Base-by-base conservation (phyloP, 139 green algal genomes). In the Chlorella sp. region DNA sequence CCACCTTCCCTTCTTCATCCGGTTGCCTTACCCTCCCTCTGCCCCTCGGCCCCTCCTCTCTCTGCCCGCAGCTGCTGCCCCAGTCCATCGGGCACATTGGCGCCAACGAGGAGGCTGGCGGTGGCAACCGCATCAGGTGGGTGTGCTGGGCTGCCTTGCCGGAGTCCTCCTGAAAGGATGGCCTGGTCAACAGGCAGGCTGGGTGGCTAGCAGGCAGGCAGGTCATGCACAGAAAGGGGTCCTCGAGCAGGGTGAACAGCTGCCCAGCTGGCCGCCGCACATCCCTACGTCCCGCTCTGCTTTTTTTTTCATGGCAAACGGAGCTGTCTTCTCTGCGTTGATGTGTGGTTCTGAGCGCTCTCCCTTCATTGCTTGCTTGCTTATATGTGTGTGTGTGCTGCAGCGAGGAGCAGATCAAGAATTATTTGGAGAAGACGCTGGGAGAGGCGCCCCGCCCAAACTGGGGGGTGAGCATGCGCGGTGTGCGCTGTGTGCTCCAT, bases 331-430 rank as follows among this genome's bases (percentile, higher is more conserved):
- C n/a, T n/a, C n/a, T n/a, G n/a, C n/a, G n/a, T n/a, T n/a, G n/a
- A n/a, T n/a, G 21, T 71, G 64, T 71, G 21, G 7, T 71, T 28
- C 11, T 28, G 22, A 71, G 11, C 32, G 22, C 32, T 22, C n/a
- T 1, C 30, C 42, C 5, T 36, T 42, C n/a, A 42, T 22, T 9
- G 2, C 30, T 78, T 78, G 21, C 71, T 11, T 80, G 71, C 3
- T 30, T 30, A 78, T 30, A 32, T n/a, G 37, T 36, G 11, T 14
- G 5, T 83, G 21, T 22, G 28, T 22, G 28, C 77, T 61, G 78
- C 78, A 84, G 75, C 76, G 91, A 94, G 81, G 93, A 96, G 61
- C 94, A 97, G 91, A 98, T 98, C 88, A 97, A 96, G 88, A 76
- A 90, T 3, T 98, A 98, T 93, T 90, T 98, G 28, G 91, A 92